Base-by-base conservation (phyloP, 148 eudicot species). In the Suaeda aralocaspica region DNA sequence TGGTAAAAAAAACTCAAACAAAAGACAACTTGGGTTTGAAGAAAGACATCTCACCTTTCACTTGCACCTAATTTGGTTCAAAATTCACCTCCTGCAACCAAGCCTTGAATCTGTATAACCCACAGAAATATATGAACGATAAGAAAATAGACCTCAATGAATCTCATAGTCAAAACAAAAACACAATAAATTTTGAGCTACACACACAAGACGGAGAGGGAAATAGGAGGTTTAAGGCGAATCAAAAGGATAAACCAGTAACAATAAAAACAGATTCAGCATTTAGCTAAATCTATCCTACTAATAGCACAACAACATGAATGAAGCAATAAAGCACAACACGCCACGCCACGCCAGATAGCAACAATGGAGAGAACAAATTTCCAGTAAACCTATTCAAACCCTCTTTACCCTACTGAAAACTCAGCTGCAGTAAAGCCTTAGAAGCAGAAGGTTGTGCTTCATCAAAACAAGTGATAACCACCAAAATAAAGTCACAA, bases 61-160 rank as follows among this genome's bases (percentile, higher is more conserved):
- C 18, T 56, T 11, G 62, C 64, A 3, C 31, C 64, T 30, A 59
- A 18, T 14, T 59, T 59, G 64, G 42, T 31, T 30, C 21, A 33
- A 31, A 58, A 28, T 14, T 58, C 62, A 29, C 34, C 34, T 58
- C 14, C 36, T 19, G n/a, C 2, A 11, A 58, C 9, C 62, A 58
- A 58, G 42, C 42, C 64, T 30, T 19, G 13, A 59, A 59, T 31
- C 64, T 59, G 42, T n/a, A n/a, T n/a, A n/a, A n/a, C n/a, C n/a
- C n/a, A n/a, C n/a, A n/a, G n/a, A n/a, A n/a, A n/a, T n/a, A n/a
- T n/a, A n/a, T n/a, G n/a, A n/a, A n/a, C n/a, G n/a, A n/a, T n/a
- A n/a, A n/a, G n/a, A n/a, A n/a, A 31, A 59, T 21, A 59, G 5
- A 51, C 1, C 12, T 30, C 13, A 5, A 10, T 30, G 12, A 59